Evolutionary conservation across 2,329 filamentous ascomycete genomes (phyloP).

Genomic region (Ophiocordyceps robertsii): DNA sequence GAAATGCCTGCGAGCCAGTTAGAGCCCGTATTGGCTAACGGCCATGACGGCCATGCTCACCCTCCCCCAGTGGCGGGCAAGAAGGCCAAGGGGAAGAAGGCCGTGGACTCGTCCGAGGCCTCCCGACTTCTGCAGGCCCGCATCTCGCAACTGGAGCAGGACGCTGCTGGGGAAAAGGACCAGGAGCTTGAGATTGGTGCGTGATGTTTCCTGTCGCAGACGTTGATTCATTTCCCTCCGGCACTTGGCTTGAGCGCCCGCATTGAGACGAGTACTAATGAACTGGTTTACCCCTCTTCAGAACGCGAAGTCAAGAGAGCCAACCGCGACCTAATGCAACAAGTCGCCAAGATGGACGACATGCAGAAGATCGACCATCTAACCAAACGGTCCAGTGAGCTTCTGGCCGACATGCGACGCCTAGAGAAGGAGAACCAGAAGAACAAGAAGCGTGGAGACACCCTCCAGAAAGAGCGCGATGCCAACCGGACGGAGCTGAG

Average conservation of each 20-base stretch:
- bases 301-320: constrained; percentile 91
- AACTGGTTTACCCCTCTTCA: constrained; percentile 20
- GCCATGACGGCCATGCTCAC: constrained; percentile 24
- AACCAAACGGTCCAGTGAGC: constrained; percentile 80
- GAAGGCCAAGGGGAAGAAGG: constrained; percentile 77
- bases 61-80: constrained; percentile 39
- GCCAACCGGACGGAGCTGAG: constrained; percentile 74
- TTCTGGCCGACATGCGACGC: constrained; percentile 89
- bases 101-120: constrained; percentile 73
- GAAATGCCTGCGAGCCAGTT: constrained; percentile 26
- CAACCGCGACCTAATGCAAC: constrained; percentile 76
- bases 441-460: constrained; percentile 89
- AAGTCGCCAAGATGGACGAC: constrained; percentile 84
- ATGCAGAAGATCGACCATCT: constrained; percentile 84
- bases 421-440: constrained; percentile 89
- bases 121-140: constrained; percentile 84
- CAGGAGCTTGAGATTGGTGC: constrained; percentile 94
- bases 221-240: not conserved
- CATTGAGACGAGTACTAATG: not conserved
- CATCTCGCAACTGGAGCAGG: constrained; percentile 89
- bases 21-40: constrained; percentile 28
- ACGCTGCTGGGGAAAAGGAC: constrained; percentile 86
- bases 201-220: constrained; percentile 28
- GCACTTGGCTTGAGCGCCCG: not conserved
- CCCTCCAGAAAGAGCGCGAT: constrained; percentile 93